Percentiles rank a stretch among this genome's conserved stretches.
Conservation (phyloP, 2,329 filamentous ascomycete species). For the Cytospora paraplurivora region DNA sequence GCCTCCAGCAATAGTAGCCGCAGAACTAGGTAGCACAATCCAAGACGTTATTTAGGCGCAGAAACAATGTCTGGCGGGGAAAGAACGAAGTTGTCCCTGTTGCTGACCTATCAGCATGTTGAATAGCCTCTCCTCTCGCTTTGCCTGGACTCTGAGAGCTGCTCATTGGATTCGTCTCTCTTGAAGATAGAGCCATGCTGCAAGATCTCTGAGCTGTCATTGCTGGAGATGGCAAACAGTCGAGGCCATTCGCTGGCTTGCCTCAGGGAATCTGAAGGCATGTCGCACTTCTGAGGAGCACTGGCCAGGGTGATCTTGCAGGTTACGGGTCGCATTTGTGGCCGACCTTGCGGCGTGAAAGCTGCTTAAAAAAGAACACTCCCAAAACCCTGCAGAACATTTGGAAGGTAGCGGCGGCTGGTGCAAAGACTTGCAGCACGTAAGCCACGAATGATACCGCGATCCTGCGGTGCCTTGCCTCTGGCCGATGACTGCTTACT, state of each 20-base stretch:
- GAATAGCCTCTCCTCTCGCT: constrained; percentile 10
- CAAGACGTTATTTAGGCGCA: constrained; percentile 25
- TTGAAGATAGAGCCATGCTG: constrained; percentile 4
- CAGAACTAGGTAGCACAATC: constrained; percentile 20
- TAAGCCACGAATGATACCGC: constrained; percentile 4
- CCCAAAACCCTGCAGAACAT: constrained; percentile 8
- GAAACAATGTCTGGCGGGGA: constrained; percentile 26
- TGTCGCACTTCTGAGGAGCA: constrained; percentile 25
- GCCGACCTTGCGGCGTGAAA: constrained; percentile 22
- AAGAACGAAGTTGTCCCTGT: constrained; percentile 14
- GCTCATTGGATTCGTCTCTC: constrained; percentile 24
- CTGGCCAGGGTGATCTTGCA: constrained; percentile 26
- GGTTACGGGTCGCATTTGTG: constrained; percentile 22
- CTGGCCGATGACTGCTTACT: not conserved
- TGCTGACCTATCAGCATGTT: constrained; percentile 2
- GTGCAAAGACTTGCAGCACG: constrained; percentile 3
- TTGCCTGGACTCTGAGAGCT: constrained; percentile 5
- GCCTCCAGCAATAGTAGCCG: constrained; percentile 15
- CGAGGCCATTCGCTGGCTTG: constrained; percentile 23
- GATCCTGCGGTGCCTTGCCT: constrained; percentile 6
- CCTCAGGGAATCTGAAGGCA: constrained; percentile 11
- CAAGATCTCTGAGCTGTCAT: constrained; percentile 14
- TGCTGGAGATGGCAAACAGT: constrained; percentile 10
- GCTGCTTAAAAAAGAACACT: constrained; percentile 26
- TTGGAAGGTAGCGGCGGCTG: constrained; percentile 13